These are phyloP conservation scores for Perkinsus olseni DNA, from an alignment of 169 alveolate species.

Conservation along the genomic window DNA sequence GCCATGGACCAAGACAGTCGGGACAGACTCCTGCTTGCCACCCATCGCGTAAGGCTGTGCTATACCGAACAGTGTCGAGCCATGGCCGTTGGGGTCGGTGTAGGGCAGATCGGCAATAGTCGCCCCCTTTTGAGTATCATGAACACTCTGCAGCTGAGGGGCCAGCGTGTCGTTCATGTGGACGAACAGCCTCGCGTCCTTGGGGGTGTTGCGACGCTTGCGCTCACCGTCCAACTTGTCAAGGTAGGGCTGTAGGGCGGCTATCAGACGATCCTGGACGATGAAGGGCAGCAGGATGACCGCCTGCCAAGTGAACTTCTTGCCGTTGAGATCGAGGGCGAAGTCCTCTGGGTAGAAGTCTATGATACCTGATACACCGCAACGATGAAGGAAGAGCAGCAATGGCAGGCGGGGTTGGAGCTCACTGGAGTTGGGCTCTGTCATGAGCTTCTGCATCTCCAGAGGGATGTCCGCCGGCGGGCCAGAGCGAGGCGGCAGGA, in stretches of 20 bases:
- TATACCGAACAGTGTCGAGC: not conserved
- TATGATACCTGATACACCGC: conserved; percentile 17
- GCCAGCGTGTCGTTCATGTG: not conserved
- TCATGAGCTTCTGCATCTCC: conserved; percentile 22
- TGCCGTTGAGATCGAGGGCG: conserved; percentile 57
- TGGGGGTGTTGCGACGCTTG: conserved; percentile 16
- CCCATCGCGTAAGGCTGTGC: not conserved
- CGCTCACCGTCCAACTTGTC: conserved; percentile 17
- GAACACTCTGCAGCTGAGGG: not conserved
- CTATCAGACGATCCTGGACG: conserved; percentile 36
- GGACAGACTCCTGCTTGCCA: not conserved
- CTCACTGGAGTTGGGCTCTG: conserved; percentile 27
- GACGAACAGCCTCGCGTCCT: not conserved
- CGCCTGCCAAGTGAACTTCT: conserved; percentile 50
- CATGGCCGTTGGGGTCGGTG: not conserved
- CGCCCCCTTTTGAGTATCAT: not conserved
- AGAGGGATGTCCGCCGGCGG: conserved; percentile 22
- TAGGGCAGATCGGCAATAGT: not conserved
- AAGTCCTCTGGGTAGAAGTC: conserved; percentile 73
- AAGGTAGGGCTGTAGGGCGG: conserved; percentile 18
- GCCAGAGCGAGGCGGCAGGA: conserved; percentile 87
- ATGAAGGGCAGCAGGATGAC: conserved; percentile 47
- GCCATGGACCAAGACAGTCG: not conserved
- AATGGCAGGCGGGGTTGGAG: too few species aligned
- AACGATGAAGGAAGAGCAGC: not conserved